Evolutionary conservation across 495 filamentous ascomycete genomes (phyloP).

Genomic region (Daldinia vernicosa): DNA sequence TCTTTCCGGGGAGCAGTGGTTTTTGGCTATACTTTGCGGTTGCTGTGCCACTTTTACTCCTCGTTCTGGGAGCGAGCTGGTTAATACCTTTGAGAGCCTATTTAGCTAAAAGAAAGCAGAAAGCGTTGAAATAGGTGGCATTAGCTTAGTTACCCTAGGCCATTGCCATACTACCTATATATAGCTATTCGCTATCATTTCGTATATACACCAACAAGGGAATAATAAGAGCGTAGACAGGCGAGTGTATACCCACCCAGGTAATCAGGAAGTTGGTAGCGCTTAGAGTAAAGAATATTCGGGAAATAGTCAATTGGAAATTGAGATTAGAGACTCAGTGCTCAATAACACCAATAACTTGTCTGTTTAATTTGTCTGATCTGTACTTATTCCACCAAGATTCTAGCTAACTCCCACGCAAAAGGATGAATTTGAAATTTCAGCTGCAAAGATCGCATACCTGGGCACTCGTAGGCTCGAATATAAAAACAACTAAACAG

Average conservation of each 20-base stretch:
- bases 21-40: neutral
- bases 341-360: neutral
- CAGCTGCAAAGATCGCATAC: neutral
- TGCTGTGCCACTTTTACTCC: neutral
- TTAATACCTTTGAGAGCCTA: neutral
- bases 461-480: neutral
- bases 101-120: too few relatives aligned
- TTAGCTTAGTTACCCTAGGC: too few relatives aligned
- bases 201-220: too few relatives aligned
- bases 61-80: neutral
- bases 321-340: neutral
- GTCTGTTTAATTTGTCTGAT: neutral
- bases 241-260: too few relatives aligned
- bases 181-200: too few relatives aligned
- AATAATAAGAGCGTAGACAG: too few relatives aligned
- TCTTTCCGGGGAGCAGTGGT: neutral
- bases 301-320: neutral
- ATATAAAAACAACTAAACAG: neutral
- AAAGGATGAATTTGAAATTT: neutral
- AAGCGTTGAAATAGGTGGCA: too few relatives aligned
- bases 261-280: too few relatives aligned
- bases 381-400: neutral
- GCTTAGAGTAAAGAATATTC: too few relatives aligned
- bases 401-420: neutral
- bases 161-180: too few relatives aligned